phyloP scores from a whole-genome alignment of 306 rosid species.

The Aeschynomene evenia region DNA sequence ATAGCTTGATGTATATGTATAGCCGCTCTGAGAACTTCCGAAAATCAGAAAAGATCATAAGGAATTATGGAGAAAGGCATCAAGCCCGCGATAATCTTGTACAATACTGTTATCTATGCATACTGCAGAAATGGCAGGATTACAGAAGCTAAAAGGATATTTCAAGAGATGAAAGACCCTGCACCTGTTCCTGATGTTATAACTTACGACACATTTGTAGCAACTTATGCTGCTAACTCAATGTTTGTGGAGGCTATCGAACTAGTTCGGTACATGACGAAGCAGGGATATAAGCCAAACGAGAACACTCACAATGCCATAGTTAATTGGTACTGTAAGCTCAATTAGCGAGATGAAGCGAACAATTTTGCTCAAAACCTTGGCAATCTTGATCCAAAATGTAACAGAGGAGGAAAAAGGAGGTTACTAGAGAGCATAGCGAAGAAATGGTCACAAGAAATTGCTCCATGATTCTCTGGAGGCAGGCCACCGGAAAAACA shows the following conservation, averaged over 20 bases:
- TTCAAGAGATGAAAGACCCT: conserved; percentile 61
- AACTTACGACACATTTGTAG: conserved; percentile 65
- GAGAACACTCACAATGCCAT: conserved; percentile 63
- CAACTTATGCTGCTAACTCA: conserved; percentile 67
- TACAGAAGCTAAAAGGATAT: conserved; percentile 68
- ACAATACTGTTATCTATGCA: conserved; percentile 68
- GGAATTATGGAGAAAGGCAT: conserved; percentile 60
- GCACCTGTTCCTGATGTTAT: conserved; percentile 69
- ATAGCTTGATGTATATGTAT: conserved; percentile 73
- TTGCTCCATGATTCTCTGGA: conserved; percentile 9
- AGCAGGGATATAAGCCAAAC: conserved; percentile 70
- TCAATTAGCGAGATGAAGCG: conserved; percentile 52
- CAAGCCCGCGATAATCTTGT: conserved; percentile 64
- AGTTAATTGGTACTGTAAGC: conserved; percentile 70
- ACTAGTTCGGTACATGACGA: conserved; percentile 63
- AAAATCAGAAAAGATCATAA: conserved; percentile 57
- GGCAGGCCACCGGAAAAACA: neutral
- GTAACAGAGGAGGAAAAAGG: conserved; percentile 42
- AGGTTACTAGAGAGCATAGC: conserved; percentile 58
- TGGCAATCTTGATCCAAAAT: conserved; percentile 54
- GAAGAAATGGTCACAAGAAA: conserved; percentile 52
- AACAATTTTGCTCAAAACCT: conserved; percentile 50
- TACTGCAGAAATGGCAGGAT: conserved; percentile 76
- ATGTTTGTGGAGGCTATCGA: conserved; percentile 67
- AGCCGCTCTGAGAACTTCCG: conserved; percentile 55